Evolutionary conservation across 2,329 filamentous ascomycete species (phyloP), one percentile per base, ranked within the genome.

Genomic region (Botrytis hyacinthi): DNA sequence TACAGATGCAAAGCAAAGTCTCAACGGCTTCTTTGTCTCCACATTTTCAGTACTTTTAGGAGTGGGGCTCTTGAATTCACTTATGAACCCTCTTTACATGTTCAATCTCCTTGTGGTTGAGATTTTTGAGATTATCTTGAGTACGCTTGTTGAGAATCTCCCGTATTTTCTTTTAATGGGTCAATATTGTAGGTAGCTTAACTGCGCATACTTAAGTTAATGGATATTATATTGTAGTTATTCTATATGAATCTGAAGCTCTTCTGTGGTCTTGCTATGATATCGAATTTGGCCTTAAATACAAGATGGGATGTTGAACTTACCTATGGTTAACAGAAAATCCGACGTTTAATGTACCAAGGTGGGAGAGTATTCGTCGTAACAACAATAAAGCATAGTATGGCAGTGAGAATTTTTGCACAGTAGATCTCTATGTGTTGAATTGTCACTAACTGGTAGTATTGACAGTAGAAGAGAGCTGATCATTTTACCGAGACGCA

Each of bases 41-140:
- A n/a, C 14, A 10, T 35, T n/a, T 3, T 42, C 12, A 29, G 20
- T 9, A n/a, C 20, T 2, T 3, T 2, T 0, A 9, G 4, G 1
- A 10, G 29, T 29, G 9, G 8, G 1, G 14, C 16, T 18, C 26
- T n/a, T 6, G 4, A 20, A 16, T 29, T 3, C 37, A 40, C 59
- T 61, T 16, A 1, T 18, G 40, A 16, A 3, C 22, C 12, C 22
- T 40, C 35, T 16, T 12, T 37, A 8, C 8, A n/a, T 40, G 1
- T 61, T 40, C 59, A 40, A 61, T 1, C 0, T 35, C 9, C 0
- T 26, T 8, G 3, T 8, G 35, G 5, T 40, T 40, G 3, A 37
- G 12, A 7, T 61, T 54, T 12, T n/a, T 54, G 48, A n/a, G 12
- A 14, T 51, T 1, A 16, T 54, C 4, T 54, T 5, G 48, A 54